These are phyloP conservation scores for Metschnikowia cubensis DNA, from an alignment of 805 yeast genomes.

Conservation along the genomic window DNA sequence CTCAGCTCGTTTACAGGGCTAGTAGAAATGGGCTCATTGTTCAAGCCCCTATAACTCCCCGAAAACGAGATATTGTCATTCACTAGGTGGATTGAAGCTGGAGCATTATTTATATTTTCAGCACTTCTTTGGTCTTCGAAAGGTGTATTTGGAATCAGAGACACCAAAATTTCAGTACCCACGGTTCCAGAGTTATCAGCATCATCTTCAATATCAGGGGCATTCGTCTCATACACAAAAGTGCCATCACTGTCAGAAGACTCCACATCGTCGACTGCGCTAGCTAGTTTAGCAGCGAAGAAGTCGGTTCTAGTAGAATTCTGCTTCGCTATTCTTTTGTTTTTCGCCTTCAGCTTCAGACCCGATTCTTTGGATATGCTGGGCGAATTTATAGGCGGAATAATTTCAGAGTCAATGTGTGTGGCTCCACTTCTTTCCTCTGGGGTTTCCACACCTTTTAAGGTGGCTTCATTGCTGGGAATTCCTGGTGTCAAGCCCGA, in stretches of 20 bases:
- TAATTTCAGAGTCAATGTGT: constrained; percentile 1
- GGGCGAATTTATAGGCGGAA: neutral
- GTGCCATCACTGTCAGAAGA: constrained; percentile 90
- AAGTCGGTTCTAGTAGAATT: constrained; percentile 81
- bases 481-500: neutral
- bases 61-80: constrained; percentile 14
- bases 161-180: constrained; percentile 1
- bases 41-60: constrained; percentile 12
- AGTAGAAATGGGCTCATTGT: constrained; percentile 7
- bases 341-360: constrained; percentile 13
- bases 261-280: constrained; percentile 88
- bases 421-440: constrained; percentile 1
- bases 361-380: constrained; percentile 6
- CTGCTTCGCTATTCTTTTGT: constrained; percentile 38
- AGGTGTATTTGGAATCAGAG: neutral
- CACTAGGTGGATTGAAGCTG: constrained; percentile 11
- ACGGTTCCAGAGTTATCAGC: constrained; percentile 4
- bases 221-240: constrained; percentile 77
- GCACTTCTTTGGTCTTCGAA: constrained; percentile 6
- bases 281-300: constrained; percentile 91
- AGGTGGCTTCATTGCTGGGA: neutral
- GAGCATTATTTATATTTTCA: constrained; percentile 14
- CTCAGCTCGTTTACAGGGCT: constrained; percentile 10
- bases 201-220: constrained; percentile 21
- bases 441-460: neutral